Percentiles rank a stretch among this genome's conserved stretches.
These are phyloP conservation scores for Gossypium schwendimanii DNA, from an alignment of 441 rosid genomes.

Conservation along the genomic window DNA sequence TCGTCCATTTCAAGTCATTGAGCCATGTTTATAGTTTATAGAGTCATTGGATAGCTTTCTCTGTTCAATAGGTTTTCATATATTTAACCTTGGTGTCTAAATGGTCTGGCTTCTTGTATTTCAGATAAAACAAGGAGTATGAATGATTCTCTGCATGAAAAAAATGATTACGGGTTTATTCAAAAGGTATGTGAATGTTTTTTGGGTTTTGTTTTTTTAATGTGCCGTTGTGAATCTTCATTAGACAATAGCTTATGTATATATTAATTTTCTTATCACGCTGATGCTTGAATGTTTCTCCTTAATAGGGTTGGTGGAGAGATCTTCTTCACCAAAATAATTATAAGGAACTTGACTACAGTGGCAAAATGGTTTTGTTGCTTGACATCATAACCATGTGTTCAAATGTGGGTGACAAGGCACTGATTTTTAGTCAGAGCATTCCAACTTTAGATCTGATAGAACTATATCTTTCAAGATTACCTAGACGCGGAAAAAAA, in stretches of 20 bases:
- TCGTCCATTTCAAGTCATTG: not conserved
- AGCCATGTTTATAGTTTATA: not conserved
- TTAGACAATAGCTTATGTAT: not conserved
- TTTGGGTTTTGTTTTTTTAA: not conserved
- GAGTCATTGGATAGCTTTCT: not conserved
- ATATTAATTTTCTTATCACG: not conserved
- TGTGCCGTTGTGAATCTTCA: slow-evolving; percentile 1
- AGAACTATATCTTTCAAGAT: slow-evolving; percentile 80
- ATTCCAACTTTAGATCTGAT: slow-evolving; percentile 97
- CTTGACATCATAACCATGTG: slow-evolving; percentile 76
- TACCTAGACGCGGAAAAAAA: slow-evolving; percentile 58
- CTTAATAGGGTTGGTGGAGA: slow-evolving; percentile 89
- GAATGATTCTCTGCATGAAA: slow-evolving; percentile 44
- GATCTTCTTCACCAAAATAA: slow-evolving; percentile 76
- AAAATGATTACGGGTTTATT: slow-evolving; percentile 59
- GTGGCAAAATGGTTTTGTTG: slow-evolving; percentile 98
- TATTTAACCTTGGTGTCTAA: not conserved
- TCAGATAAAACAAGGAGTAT: slow-evolving; percentile 61
- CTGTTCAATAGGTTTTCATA: not conserved
- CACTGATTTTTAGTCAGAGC: slow-evolving; percentile 97
- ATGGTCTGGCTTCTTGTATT: slow-evolving; percentile 8
- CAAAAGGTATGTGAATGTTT: slow-evolving; percentile 48
- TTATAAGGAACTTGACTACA: slow-evolving; percentile 63
- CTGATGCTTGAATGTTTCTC: slow-evolving; percentile 6
- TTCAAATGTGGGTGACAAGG: slow-evolving; percentile 81